Conservation (phyloP, 352 stramenopile species). For the Phytophthora hybrid region DNA sequence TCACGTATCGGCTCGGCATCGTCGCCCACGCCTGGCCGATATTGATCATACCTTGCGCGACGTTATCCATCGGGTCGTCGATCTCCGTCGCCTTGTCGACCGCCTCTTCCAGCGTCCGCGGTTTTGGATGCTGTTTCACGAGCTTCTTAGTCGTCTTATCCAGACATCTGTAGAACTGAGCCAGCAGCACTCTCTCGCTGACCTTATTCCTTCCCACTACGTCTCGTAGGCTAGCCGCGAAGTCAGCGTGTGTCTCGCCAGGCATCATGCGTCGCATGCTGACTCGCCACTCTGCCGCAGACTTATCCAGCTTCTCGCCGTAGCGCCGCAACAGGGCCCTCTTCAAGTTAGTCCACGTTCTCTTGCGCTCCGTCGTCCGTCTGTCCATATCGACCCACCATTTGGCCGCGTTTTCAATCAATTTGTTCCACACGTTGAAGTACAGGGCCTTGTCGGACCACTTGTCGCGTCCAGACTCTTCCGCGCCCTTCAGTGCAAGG, state of each 20-base stretch:
- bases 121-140: background rate
- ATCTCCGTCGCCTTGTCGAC: background rate
- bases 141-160: background rate
- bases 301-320: background rate
- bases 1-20: background rate
- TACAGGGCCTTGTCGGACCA: too few species aligned
- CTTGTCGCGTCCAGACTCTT: too few species aligned
- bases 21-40: background rate
- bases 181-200: slow-evolving; percentile 7
- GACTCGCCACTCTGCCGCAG: slow-evolving; percentile 3
- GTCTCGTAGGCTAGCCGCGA: background rate
- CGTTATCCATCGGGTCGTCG: background rate
- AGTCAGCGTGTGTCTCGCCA: slow-evolving; percentile 8
- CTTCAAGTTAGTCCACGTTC: slow-evolving; percentile 1
- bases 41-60: background rate
- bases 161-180: slow-evolving; percentile 6
- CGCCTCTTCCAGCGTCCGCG: background rate
- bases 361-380: background rate
- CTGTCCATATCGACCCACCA: background rate
- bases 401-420: too few species aligned
- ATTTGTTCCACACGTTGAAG: too few species aligned
- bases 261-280: background rate
- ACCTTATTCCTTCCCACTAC: slow-evolving; percentile 2
- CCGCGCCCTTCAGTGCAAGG: too few species aligned
- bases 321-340: slow-evolving; percentile 1